Evolutionary conservation across 2,329 filamentous ascomycete genomes (phyloP), one percentile per base, ranked within the genome.

Genomic region (Cladophialophora exuberans): DNA sequence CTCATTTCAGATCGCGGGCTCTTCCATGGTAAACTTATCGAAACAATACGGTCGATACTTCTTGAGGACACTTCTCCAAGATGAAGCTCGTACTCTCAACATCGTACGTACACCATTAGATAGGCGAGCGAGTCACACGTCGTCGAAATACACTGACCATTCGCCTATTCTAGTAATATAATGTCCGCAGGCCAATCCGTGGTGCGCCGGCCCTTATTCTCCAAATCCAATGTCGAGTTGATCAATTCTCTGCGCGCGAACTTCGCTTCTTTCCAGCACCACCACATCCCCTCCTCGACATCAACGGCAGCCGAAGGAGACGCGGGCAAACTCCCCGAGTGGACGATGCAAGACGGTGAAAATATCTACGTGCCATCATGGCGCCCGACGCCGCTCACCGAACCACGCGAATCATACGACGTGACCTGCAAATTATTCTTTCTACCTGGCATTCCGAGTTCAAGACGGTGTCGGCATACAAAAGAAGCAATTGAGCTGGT

Each of bases 341-440:
- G 92, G 92, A 95, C 90, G 0, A 81, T 81, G 56, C 76, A 76
- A 47, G 79, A 84, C 41, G 79, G 76, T 35, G 76, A 78, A 44
- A 79, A 79, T 4, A 79, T 93, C 41, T 93, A 88, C 69, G 82
- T 97, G 35, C 93, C 93, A 42, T 82, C 87, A 35, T 84, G 93
- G 69, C 84, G 90, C 70, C 89, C 87, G 78, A 77, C 83, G 10
- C 75, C 82, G 25, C 77, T 99, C 41, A 79, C 84, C 26, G 94
- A 99, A 69, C 91, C 96, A 64, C 79, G 87, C 22, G 79, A 82
- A 56, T 86, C 91, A 64, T 99, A 99, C 76, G 91, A 97, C 69
- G 91, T 97, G 67, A 97, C 93, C 0, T 87, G 94, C 58, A 99
- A 99, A 74, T 76, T 99, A 18, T 99, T 99, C 78, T 95, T 94